Base-by-base conservation (phyloP, 257 asterid genomes). In the Eucommia ulmoides region DNA sequence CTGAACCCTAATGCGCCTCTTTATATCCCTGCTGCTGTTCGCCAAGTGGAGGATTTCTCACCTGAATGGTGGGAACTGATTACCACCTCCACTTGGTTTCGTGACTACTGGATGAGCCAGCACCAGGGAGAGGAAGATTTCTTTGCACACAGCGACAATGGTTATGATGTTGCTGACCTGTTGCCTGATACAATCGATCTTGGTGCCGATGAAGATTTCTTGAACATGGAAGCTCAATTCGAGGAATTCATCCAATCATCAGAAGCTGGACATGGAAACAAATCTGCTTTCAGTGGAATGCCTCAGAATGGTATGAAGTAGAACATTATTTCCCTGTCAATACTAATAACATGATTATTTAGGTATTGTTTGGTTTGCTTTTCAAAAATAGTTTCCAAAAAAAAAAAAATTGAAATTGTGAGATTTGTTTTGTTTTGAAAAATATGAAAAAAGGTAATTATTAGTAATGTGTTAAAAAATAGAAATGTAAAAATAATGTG, bases 1-100 rank as follows among this genome's bases (percentile, higher is more conserved):
- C 73, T 84, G 65, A 88, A 84, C 65, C 97, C 97, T 1, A 76
- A 88, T 53, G 97, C 97, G 0, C 93, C 93, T 0, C 64, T 74
- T 61, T 88, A 70, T 35, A 65, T 88, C 46, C 97, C 97, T 19
- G 81, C 94, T 5, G 77, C 74, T 1, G 66, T 88, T 76, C 79
- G 85, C 59, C 85, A 74, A 54, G 97, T 88, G 62, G 97, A 82
- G 77, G 97, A 88, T 44, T 88, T 82, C 73, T 88, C 97, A 10
- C 94, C 89, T 0, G 93, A 84, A 51, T 88, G 97, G 97, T 88
- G 95, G 94, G 65, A 74, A 52, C 75, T 88, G 52, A 89, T 84
- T 59, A 80, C 78, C 9, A 88, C 89, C 22, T 76, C 89, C 19
- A 72, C 84, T 42, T 88, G 85, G 93, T 88, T 84, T 76, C 77